Base-by-base conservation (phyloP, 2,329 filamentous ascomycete genomes). In the Fusarium gaditjirri region DNA sequence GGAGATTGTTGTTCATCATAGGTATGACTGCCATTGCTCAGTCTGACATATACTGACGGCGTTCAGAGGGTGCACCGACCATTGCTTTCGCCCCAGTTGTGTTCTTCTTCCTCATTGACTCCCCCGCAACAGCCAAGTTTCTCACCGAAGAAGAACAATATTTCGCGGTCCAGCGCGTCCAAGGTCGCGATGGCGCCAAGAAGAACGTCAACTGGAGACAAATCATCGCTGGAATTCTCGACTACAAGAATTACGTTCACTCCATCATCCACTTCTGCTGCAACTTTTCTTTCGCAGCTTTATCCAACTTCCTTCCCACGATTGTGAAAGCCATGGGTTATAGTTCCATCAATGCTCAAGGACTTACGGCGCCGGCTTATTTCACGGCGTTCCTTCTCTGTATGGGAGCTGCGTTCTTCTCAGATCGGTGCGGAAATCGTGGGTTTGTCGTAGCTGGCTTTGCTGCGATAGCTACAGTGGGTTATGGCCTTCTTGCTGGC, bases 191-290 rank as follows among this genome's bases (percentile, higher is more conserved):
- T 0, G 68, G 57, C 0, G n/a, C 44, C 0, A 71, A 71, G 27
- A 27, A 55, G 12, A 41, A 39, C 0, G 53, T 75, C 1, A 68
- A 63, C 3, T 75, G 72, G 72, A 71, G 35, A 21, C 69, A 75
- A 12, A 8, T 75, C 0, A 4, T 63, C 1, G 66, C 72, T 0
- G 72, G 66, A 1, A 47, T 75, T 0, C 25, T 58, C 3, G 72
- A 75, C 14, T 75, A 75, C 1, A 62, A 75, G 23, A 60, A 65
- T 2, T 75, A 75, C 14, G 35, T 75, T 3, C 72, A 75, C 9
- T 58, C 72, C 0, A 21, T 73, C 1, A 75, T 75, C 2, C 72
- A 73, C 31, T 75, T 75, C 25, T 75, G 72, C 25, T 75, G 72
- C 10, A 75, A 75, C 44, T 75, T 65, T 31, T 75, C 72, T 0